Conservation (phyloP, 2,329 filamentous ascomycete species). For the Claviceps spartinae region DNA sequence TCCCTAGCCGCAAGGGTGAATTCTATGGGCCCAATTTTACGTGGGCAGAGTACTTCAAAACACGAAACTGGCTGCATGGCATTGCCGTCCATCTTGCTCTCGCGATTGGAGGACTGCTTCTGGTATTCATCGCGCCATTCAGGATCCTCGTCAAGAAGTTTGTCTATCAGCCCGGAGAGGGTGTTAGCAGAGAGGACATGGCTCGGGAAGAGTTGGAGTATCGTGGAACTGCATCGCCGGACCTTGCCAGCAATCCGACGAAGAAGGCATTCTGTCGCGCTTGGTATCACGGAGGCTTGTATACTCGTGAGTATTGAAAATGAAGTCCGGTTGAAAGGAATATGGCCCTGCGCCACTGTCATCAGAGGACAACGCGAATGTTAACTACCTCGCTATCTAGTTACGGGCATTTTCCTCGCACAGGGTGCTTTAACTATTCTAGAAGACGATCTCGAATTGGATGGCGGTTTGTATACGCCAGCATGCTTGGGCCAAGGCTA, state of each 20-base stretch:
- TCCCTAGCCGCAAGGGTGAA: conserved; percentile 28
- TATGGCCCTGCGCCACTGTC: not conserved
- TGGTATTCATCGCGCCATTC: conserved; percentile 31
- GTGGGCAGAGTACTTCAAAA: conserved; percentile 40
- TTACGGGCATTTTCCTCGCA: conserved; percentile 50
- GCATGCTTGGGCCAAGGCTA: conserved; percentile 55
- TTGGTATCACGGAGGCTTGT: conserved; percentile 47
- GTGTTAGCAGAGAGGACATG: conserved; percentile 36
- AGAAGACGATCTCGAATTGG: conserved; percentile 44
- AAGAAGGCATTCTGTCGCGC: conserved; percentile 40
- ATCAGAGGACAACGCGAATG: not conserved
- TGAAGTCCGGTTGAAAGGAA: not conserved
- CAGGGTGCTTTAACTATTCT: conserved; percentile 54
- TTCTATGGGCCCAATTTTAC: conserved; percentile 50
- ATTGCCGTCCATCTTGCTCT: conserved; percentile 36
- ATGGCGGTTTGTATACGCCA: conserved; percentile 58
- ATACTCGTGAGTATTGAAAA: conserved; percentile 38
- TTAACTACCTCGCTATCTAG: conserved; percentile 20
- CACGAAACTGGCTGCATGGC: conserved; percentile 35
- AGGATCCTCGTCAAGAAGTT: conserved; percentile 29
- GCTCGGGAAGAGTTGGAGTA: conserved; percentile 49
- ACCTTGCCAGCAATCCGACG: conserved; percentile 25
- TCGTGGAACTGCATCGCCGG: conserved; percentile 49
- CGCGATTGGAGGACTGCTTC: conserved; percentile 26
- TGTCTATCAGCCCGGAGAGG: conserved; percentile 41